Evolutionary conservation across 2,329 filamentous ascomycete species (phyloP).

Genomic region (Alternaria postmessia): DNA sequence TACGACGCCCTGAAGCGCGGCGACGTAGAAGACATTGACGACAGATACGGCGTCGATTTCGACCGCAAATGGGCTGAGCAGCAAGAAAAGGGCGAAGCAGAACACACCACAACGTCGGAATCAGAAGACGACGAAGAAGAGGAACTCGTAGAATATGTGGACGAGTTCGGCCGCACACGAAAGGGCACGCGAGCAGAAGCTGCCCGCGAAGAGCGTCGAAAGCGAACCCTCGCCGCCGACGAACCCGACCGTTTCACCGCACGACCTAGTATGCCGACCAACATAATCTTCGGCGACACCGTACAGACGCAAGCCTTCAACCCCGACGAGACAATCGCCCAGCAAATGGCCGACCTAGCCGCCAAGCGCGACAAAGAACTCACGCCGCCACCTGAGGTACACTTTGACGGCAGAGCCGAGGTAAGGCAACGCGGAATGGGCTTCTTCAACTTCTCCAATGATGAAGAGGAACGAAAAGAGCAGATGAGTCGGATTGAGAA

Average conservation of each 20-base stretch:
- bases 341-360: conserved; percentile 80
- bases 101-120: conserved; percentile 52
- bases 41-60: conserved; percentile 82
- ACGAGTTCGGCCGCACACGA: conserved; percentile 89
- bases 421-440: conserved; percentile 87
- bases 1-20: conserved; percentile 92
- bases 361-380: conserved; percentile 78
- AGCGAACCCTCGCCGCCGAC: conserved; percentile 63
- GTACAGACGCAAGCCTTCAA: conserved; percentile 86
- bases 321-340: conserved; percentile 69
- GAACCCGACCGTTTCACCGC: conserved; percentile 75
- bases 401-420: conserved; percentile 88
- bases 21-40: conserved; percentile 71
- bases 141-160: conserved; percentile 83
- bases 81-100: conserved; percentile 55
- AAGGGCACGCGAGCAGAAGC: conserved; percentile 75
- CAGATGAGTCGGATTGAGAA: conserved; percentile 80
- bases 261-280: conserved; percentile 69
- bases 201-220: conserved; percentile 67
- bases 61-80: conserved; percentile 92
- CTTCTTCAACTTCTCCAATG: conserved; percentile 87
- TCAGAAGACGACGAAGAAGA: conserved; percentile 52
- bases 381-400: conserved; percentile 80
- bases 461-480: conserved; percentile 69
- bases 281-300: conserved; percentile 84